These are phyloP conservation scores for Phytophthora macrochlamydospora DNA, from an alignment of 352 stramenopile species.

Conservation along the genomic window DNA sequence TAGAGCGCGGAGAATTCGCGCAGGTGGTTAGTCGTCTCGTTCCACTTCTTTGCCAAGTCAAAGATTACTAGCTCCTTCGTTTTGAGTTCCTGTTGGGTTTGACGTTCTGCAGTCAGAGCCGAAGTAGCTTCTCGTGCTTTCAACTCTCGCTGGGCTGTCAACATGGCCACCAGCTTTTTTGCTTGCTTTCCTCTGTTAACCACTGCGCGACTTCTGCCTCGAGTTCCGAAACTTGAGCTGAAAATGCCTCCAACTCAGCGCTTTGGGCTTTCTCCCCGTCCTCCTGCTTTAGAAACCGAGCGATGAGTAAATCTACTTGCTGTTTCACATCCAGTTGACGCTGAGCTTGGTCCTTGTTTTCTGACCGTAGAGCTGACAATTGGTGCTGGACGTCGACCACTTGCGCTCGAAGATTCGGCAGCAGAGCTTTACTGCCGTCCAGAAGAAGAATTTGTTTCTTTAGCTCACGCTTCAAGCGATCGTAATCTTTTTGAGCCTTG, in stretches of 20 bases:
- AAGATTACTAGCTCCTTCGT: conserved; percentile 94
- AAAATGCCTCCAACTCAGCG: conserved; percentile 64
- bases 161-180: conserved; percentile 89
- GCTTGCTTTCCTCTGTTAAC: conserved; percentile 86
- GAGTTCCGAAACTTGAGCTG: conserved; percentile 64
- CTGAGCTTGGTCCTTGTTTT: conserved; percentile 77
- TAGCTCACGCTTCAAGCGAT: conserved; percentile 84
- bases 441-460: conserved; percentile 88
- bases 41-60: conserved; percentile 94
- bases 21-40: conserved; percentile 92
- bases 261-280: conserved; percentile 77
- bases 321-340: conserved; percentile 86
- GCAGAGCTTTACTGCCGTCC: conserved; percentile 71
- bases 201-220: conserved; percentile 89
- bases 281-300: conserved; percentile 88
- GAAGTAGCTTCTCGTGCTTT: conserved; percentile 88
- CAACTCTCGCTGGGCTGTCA: conserved; percentile 91
- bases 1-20: conserved; percentile 94
- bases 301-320: conserved; percentile 92
- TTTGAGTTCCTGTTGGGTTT: conserved; percentile 90
- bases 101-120: conserved; percentile 78
- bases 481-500: conserved; percentile 81
- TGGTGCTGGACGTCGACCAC: conserved; percentile 85
- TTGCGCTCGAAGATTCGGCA: conserved; percentile 83
- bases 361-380: conserved; percentile 46